phyloP scores from a whole-genome alignment of 495 filamentous ascomycete genomes.

The Xylaria acuta region DNA sequence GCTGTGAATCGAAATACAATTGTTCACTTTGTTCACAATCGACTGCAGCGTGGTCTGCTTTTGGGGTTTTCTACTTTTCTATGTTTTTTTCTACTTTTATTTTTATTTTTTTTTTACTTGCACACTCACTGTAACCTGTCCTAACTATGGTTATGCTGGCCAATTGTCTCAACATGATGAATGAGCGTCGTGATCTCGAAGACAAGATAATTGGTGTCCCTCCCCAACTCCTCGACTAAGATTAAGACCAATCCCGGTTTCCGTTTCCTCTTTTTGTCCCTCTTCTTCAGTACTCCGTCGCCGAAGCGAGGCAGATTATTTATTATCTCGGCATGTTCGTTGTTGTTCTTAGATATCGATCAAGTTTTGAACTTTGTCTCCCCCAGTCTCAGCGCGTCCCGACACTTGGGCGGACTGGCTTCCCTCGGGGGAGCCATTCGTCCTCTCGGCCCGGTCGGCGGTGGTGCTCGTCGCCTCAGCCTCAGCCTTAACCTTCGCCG shows the following conservation, averaged over 20 bases:
- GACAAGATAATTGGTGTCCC: background rate
- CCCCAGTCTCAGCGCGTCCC: background rate
- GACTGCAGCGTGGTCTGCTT: background rate
- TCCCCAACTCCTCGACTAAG: background rate
- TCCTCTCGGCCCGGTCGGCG: background rate
- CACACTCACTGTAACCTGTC: background rate
- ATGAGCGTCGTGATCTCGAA: background rate
- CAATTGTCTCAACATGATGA: background rate
- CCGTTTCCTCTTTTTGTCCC: background rate
- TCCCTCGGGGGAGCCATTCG: background rate
- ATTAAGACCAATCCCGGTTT: background rate
- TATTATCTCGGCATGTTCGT: background rate
- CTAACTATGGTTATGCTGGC: background rate
- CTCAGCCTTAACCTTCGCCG: background rate
- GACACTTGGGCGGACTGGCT: background rate
- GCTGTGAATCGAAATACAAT: constrained; percentile 18
- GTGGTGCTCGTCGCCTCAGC: background rate
- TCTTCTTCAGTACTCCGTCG: background rate
- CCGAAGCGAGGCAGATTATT: background rate
- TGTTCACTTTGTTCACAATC: constrained; percentile 10
- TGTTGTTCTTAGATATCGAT: background rate
- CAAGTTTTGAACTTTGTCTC: background rate
- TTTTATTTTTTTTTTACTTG: background rate
- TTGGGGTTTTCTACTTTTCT: background rate
- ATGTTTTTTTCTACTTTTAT: background rate